Evolutionary conservation across 2,329 filamentous ascomycete genomes (phyloP).

Genomic region (Didymella keratinophila): DNA sequence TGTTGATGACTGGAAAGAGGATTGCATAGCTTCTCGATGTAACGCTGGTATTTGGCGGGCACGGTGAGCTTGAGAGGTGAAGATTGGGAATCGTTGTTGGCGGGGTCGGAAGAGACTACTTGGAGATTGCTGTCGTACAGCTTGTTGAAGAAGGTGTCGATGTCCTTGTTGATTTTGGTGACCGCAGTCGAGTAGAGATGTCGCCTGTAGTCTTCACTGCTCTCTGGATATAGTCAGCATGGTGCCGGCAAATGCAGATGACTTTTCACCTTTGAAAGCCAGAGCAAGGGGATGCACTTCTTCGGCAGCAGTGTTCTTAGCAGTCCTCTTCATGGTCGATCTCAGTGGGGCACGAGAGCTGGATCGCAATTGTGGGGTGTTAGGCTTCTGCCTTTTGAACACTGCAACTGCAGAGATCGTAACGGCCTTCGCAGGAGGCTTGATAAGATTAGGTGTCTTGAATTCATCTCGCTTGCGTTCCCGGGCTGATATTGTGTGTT

Average conservation of each 20-base stretch:
- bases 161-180: constrained; percentile 31
- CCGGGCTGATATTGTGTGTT: background rate
- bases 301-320: constrained; percentile 12
- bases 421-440: constrained; percentile 11
- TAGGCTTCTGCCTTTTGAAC: constrained; percentile 30
- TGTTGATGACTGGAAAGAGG: constrained; percentile 32
- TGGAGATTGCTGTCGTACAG: constrained; percentile 29
- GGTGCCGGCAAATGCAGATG: background rate
- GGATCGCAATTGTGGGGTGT: constrained; percentile 8
- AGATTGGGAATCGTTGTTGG: constrained; percentile 1
- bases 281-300: constrained; percentile 36
- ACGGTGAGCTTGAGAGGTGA: constrained; percentile 29
- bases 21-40: constrained; percentile 27
- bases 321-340: constrained; percentile 1
- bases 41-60: constrained; percentile 29
- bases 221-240: constrained; percentile 34
- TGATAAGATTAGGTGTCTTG: background rate
- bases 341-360: constrained; percentile 23
- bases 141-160: constrained; percentile 23
- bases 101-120: constrained; percentile 16
- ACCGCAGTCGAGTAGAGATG: constrained; percentile 32
- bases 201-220: constrained; percentile 36
- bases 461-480: background rate
- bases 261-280: constrained; percentile 39
- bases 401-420: constrained; percentile 34